Conservation (phyloP, 2,329 filamentous ascomycete genomes). For the Calonectria leucothoes region DNA sequence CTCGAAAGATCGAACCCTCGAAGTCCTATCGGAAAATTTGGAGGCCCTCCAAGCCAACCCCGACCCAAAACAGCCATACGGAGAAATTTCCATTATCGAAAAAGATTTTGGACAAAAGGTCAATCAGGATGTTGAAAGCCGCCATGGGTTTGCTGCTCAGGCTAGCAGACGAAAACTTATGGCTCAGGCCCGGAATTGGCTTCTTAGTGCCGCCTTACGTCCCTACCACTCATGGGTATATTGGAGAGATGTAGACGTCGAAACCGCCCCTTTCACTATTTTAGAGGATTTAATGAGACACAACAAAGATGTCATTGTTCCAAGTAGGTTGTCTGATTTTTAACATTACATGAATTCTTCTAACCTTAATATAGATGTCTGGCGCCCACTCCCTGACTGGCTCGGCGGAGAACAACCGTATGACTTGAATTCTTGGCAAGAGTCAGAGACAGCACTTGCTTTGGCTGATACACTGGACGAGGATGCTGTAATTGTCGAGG, state of each 20-base stretch:
- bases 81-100: constrained; percentile 97
- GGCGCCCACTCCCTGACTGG: constrained; percentile 98
- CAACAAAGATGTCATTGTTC: constrained; percentile 98
- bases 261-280: constrained; percentile 96
- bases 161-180: constrained; percentile 94
- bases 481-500: constrained; percentile 98
- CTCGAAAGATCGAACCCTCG: constrained; percentile 90
- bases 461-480: constrained; percentile 96
- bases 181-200: constrained; percentile 98
- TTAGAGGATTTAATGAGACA: constrained; percentile 98
- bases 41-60: constrained; percentile 83
- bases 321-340: constrained; percentile 75
- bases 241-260: constrained; percentile 98
- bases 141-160: constrained; percentile 97
- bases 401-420: constrained; percentile 98
- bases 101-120: constrained; percentile 99
- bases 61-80: constrained; percentile 85
- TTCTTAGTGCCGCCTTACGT: constrained; percentile 90
- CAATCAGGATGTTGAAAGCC: constrained; percentile 96
- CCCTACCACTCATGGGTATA: constrained; percentile 99
- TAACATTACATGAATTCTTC: constrained; percentile 1
- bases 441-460: constrained; percentile 94
- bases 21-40: constrained; percentile 79
- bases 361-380: constrained; percentile 77
- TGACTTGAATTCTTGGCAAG: constrained; percentile 98